Base-by-base conservation (phyloP, 768 basidiomycete species). In the Multifurca ochricompacta region DNA sequence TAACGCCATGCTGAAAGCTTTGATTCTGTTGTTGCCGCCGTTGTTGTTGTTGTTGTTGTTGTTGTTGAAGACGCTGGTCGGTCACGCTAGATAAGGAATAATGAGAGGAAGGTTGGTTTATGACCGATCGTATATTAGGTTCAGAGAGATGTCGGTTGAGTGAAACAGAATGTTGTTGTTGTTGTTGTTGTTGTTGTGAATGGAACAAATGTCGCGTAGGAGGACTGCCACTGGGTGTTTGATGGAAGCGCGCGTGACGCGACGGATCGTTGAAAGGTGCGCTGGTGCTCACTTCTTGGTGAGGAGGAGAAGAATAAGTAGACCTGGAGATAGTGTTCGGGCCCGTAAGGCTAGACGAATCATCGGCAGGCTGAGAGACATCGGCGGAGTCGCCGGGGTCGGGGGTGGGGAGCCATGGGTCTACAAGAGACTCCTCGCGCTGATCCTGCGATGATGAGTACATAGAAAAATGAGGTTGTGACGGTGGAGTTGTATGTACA, bases 401-500 rank as follows among this genome's bases (percentile, higher is more conserved):
- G 32, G 53, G 21, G 16, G 41, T 14, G 27, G 44, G 45, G 14
- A 41, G 45, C 56, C 56, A 57, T 7, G 56, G 21, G 39, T 52
- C 50, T 57, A 52, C 45, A 5, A 57, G 39, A 25, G 56, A 31
- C 19, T 36, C 21, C 16, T 52, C 45, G 43, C 56, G 56, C 56
- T 57, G 56, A 52, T 57, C 50, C 28, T 57, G 56, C 6, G 51
- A 48, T 42, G 50, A 52, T 52, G 56, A 57, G 40, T 52, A 57
- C 50, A 57, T 57, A 25, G 39, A 7, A 28, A 48, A 32, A 30
- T 14, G 56, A 35, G 39, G 56, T 21, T 57, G 56, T 34, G 44
- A 52, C 3, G 55, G 49, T 30, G 36, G 49, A 47, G 19, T 35
- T 14, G 55, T 47, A 56, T 56, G 55, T 56, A 57, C 56, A 57